phyloP scores from a whole-genome alignment of 768 basidiomycete species.

The Cystofilobasidium bisporidii region DNA sequence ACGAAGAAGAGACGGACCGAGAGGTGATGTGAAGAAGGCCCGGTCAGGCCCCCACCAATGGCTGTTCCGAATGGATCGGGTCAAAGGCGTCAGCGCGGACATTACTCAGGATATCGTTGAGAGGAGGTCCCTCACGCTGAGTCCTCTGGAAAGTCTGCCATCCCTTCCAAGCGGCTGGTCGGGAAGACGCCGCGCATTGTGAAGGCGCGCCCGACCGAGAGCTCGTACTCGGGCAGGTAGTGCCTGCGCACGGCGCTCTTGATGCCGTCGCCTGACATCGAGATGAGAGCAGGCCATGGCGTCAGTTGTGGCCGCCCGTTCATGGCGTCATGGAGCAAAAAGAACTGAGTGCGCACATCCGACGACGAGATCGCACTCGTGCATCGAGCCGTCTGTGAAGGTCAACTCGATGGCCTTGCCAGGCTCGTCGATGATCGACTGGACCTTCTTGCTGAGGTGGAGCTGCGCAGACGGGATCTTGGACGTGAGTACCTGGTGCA shows the following conservation, averaged over 20 bases:
- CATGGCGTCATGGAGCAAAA: too few species aligned
- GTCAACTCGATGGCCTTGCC: not conserved
- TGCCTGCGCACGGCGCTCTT: not conserved
- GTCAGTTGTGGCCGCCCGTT: too few species aligned
- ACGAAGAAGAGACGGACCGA: not conserved
- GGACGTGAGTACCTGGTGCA: constrained; percentile 9
- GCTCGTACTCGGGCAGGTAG: constrained; percentile 1
- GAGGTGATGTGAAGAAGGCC: constrained; percentile 14
- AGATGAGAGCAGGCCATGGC: too few species aligned
- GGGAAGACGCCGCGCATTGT: constrained; percentile 9
- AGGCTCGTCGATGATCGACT: not conserved
- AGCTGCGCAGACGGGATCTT: not conserved
- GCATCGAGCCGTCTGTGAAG: not conserved
- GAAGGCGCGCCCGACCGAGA: not conserved
- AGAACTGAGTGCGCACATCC: constrained; percentile 2
- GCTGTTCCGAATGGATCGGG: too few species aligned
- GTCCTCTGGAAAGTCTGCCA: constrained; percentile 6
- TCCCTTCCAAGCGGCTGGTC: not conserved
- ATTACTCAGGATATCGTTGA: too few species aligned
- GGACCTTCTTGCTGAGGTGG: not conserved
- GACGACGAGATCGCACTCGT: constrained; percentile 9
- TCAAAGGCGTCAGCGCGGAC: too few species aligned
- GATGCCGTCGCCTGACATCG: constrained; percentile 18
- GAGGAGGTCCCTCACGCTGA: constrained; percentile 3
- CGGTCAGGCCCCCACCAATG: constrained; percentile 16